These are phyloP conservation scores for Diplogelasinospora grovesii DNA, from an alignment of 495 filamentous ascomycete genomes.

Conservation along the genomic window DNA sequence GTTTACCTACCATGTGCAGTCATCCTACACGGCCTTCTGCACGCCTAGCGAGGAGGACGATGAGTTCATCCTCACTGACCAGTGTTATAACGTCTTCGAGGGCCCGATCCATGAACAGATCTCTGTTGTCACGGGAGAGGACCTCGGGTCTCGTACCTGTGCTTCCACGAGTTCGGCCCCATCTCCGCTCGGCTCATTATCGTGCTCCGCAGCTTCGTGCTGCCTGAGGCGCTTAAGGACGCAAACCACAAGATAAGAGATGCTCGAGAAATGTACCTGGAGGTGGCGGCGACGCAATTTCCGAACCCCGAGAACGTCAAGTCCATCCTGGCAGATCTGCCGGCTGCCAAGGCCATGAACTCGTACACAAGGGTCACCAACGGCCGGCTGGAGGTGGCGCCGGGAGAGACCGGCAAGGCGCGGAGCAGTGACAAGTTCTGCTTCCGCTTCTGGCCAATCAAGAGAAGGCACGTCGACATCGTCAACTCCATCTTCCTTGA, in stretches of 20 bases:
- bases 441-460: conserved; percentile 34
- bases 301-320: conserved; percentile 2
- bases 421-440: conserved; percentile 28
- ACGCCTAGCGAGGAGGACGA: conserved; percentile 28
- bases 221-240: conserved; percentile 25
- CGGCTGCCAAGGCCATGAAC: conserved; percentile 32
- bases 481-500: conserved; percentile 41
- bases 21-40: conserved; percentile 41
- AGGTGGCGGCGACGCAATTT: no score
- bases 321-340: conserved; percentile 30
- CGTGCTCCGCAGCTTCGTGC: conserved; percentile 29
- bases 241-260: conserved; percentile 5
- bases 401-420: conserved; percentile 9
- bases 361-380: conserved; percentile 28
- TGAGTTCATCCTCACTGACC: conserved; percentile 48
- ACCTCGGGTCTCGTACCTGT: no score
- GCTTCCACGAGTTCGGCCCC: conserved; percentile 42
- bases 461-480: conserved; percentile 26
- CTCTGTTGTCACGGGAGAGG: no score
- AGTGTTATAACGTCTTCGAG: conserved; percentile 41
- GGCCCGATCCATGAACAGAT: no score
- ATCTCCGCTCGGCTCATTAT: conserved; percentile 46
- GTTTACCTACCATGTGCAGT: conserved; percentile 33
- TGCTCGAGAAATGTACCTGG: no score
- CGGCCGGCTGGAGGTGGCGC: conserved; percentile 11